Base-by-base conservation (phyloP, 202 grass and related monocot species). In the Digitaria exilis region DNA sequence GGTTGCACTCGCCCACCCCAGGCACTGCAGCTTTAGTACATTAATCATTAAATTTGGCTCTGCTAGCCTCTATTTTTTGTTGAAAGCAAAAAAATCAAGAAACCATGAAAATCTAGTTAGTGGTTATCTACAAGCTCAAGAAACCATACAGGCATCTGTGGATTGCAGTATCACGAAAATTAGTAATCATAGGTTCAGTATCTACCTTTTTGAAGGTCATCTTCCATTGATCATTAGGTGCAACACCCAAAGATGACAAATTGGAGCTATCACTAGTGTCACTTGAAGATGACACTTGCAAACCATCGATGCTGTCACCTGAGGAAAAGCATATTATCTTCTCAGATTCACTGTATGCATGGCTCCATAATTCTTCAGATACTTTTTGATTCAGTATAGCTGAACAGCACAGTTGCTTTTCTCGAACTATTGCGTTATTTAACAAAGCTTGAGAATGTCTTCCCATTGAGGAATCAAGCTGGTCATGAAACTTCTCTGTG, bases 241-340 rank as follows among this genome's bases (percentile, higher is more conserved):
- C 22, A 25, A 35, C 32, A 63, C 80, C 69, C 62, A 80, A 34
- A 81, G 71, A 84, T 14, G 88, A 87, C 57, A 80, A 76, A 10
- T 57, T 90, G 35, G 80, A 90, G 55, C 42, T 83, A n/a, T 90
- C 80, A 71, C 84, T 90, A 19, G 75, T 87, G 43, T 84, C 80
- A 71, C 74, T 87, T 61, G 84, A 84, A 80, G 82, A 45, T 0
- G 29, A 87, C 71, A 64, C 44, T 21, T 80, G 80, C 22, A 80
- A 57, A 58, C 57, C 84, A 71, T 87, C 84, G 48, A 48, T 76
- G 18, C 76, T 90, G 16, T 60, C 80, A 76, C 52, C 18, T 0
- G 84, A 90, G 7, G 80, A 84, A 57, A 83, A 80, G 7, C 70
- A 76, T 75, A 80, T n/a, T 28, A 37, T 57, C 76, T 80, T 89